Base-by-base conservation (phyloP, 2,329 filamentous ascomycete species). In the Cadophora sp. region DNA sequence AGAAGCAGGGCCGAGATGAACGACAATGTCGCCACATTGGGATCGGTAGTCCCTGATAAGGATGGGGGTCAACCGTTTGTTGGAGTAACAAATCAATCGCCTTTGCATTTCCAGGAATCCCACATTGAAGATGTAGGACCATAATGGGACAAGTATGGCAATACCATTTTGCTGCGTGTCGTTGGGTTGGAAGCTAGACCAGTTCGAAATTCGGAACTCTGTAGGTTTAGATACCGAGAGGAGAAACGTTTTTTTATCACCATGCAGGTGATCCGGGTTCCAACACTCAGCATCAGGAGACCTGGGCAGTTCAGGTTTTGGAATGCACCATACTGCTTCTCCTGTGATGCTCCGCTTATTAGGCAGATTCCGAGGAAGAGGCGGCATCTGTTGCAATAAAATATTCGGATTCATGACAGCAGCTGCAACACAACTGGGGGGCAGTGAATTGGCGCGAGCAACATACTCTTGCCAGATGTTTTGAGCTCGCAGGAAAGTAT, bases 101-200 rank as follows among this genome's bases (percentile, higher is more conserved):
- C 61, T 61, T 56, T 66, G 47, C 33, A 66, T 47, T 66, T 66
- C 64, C 30, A 66, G 64, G 18, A 62, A 56, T 62, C 58, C 36
- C 24, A 61, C 64, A 55, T 33, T 55, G 33, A 66, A 61, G 16
- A 66, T 66, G 36, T 66, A 66, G 16, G 56, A 66, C 48, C 47
- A 66, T 22, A 61, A 55, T 61, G 22, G 41, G 45, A 53, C 53
- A 56, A 66, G 56, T 61, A 66, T 66, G 33, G 58, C 64, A 66
- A 66, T 47, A 61, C 56, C 47, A 56, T 66, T 66, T 22, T 48
- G 36, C 56, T 43, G 56, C 30, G 41, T 27, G 59, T 61, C 48
- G 59, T 53, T 55, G 60, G 11, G 48, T 56, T 47, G 47, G 36
- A 62, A 56, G 45, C 33, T 39, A 39, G 56, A 56, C 33, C n/a